These are phyloP conservation scores for Cadophora gregata DNA, from an alignment of 2,329 filamentous ascomycete species.

Conservation along the genomic window DNA sequence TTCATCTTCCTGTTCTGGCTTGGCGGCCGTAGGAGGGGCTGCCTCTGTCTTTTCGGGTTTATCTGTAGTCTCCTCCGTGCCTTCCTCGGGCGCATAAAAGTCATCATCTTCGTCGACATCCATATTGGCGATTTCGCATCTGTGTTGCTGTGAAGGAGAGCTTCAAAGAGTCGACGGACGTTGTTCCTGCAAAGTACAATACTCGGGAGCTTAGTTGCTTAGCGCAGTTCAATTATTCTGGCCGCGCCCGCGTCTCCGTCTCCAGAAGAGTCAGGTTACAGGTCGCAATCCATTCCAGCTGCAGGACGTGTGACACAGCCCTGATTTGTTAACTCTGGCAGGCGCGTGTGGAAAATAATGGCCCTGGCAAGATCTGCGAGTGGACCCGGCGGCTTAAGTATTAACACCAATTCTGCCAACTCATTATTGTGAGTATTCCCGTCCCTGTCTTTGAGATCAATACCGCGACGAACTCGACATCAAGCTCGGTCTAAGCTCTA, in stretches of 20 bases:
- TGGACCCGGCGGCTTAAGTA: slow-evolving; percentile 65
- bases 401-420: slow-evolving; percentile 68
- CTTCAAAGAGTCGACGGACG: background rate
- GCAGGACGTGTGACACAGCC: slow-evolving; percentile 14
- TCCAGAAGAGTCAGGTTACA: slow-evolving; percentile 18
- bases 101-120: slow-evolving; percentile 73
- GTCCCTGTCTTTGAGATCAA: slow-evolving; percentile 19
- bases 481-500: slow-evolving; percentile 24
- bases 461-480: slow-evolving; percentile 16
- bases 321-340: slow-evolving; percentile 19
- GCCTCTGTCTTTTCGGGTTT: slow-evolving; percentile 31
- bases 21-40: slow-evolving; percentile 37
- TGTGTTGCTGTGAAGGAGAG: slow-evolving; percentile 13
- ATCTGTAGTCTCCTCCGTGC: slow-evolving; percentile 43
- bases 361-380: slow-evolving; percentile 59
- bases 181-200: slow-evolving; percentile 25
- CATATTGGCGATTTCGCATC: slow-evolving; percentile 51
- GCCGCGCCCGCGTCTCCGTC: slow-evolving; percentile 22
- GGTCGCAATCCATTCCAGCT: slow-evolving; percentile 22
- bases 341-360: slow-evolving; percentile 34
- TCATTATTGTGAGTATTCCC: slow-evolving; percentile 55
- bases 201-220: slow-evolving; percentile 33
- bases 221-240: slow-evolving; percentile 30
- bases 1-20: slow-evolving; percentile 51
- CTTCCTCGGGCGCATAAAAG: slow-evolving; percentile 68